phyloP scores from a whole-genome alignment of 2,329 filamentous ascomycete species.

The Claviceps cyperi region DNA sequence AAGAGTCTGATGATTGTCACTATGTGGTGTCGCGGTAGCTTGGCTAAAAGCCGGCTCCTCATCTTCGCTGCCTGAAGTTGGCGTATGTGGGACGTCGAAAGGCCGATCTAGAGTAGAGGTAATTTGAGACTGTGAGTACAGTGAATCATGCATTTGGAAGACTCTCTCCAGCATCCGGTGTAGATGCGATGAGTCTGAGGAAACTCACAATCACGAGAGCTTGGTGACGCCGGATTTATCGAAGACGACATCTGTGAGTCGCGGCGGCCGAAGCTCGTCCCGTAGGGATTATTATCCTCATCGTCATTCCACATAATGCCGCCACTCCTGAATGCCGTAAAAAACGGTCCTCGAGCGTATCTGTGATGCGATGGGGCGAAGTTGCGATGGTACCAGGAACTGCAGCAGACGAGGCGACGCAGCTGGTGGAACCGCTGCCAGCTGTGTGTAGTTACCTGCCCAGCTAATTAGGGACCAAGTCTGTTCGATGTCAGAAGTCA shows the following conservation, averaged over 20 bases:
- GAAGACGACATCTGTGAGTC: constrained; percentile 62
- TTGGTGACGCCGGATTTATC: constrained; percentile 49
- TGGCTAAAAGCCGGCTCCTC: constrained; percentile 33
- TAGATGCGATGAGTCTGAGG: background rate
- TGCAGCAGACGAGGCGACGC: constrained; percentile 2
- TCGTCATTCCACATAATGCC: constrained; percentile 91
- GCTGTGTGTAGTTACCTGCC: background rate
- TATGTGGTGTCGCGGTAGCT: constrained; percentile 13
- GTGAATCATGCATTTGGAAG: background rate
- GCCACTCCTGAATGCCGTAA: background rate
- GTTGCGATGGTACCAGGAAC: background rate
- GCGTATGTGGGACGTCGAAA: constrained; percentile 56
- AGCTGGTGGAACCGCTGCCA: constrained; percentile 1
- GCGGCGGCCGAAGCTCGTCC: constrained; percentile 73
- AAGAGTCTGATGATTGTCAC: constrained; percentile 33
- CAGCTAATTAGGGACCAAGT: background rate
- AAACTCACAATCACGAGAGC: constrained; percentile 40
- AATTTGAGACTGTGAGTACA: background rate
- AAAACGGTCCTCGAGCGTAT: background rate
- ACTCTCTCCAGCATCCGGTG: background rate
- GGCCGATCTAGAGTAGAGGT: constrained; percentile 13
- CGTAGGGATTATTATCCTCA: constrained; percentile 94
- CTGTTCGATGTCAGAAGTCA: constrained; percentile 5
- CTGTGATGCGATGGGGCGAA: background rate
- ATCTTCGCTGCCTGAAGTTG: constrained; percentile 54